Evolutionary conservation across 164 flowering plant species (phyloP), one percentile per base, ranked within the genome.

Genomic region (Santalum album): DNA sequence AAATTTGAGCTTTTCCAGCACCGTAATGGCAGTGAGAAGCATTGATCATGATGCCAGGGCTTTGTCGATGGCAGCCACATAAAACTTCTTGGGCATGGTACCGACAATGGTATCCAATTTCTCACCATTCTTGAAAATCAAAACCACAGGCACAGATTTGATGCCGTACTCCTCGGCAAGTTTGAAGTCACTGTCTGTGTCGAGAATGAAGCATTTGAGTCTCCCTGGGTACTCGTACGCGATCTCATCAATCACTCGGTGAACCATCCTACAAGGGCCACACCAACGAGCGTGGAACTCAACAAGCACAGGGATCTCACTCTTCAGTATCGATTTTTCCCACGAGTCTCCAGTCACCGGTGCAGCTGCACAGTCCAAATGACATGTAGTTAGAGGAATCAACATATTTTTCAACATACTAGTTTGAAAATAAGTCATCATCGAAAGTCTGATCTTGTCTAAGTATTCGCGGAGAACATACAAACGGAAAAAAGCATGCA

Each of bases 191-290:
- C 46, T 59, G 62, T 91, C 96, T 0, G 95, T 75, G 63, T 84
- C 66, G 54, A 91, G 79, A 29, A 72, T 67, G 56, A 69, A 81
- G 74, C 87, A 88, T 38, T 74, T 78, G 3, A 88, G 59, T 59
- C 40, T 83, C 46, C 95, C 90, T 4, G 72, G 66, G 51, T 88
- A 91, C 53, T 91, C 90, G 18, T 17, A 58, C 4, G 88, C 80
- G 40, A 91, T 72, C 70, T 91, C 95, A 58, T 81, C 92, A 18
- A 91, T 78, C 40, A 84, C 77, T 40, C 90, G 75, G 50, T 84
- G 84, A n/a, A 91, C 96, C 96, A 88, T 91, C 72, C 75, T 70
- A 76, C 95, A 91, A 3, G 96, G 96, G 0, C 96, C 96, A 63
- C 98, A 91, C 96, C 98, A 87, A 58, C 82, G 69, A 20, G 95